Conservation (phyloP, 2,329 filamentous ascomycete species). For the Harringtonia lauricola region DNA sequence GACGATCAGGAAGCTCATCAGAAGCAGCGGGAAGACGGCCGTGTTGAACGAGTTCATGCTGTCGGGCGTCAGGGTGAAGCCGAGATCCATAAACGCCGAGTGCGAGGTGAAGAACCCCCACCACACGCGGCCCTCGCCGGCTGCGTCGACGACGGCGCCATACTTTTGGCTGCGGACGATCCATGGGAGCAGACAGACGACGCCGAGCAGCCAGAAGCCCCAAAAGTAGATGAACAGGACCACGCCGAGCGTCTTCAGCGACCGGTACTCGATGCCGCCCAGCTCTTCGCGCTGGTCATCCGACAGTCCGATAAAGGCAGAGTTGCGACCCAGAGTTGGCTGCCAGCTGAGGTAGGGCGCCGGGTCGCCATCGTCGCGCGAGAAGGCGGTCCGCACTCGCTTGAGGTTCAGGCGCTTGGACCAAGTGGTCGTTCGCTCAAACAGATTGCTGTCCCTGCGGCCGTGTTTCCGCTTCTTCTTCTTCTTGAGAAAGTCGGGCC, state of each 20-base stretch:
- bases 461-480: conserved; percentile 26
- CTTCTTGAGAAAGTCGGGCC: conserved; percentile 18
- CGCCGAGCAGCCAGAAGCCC: conserved; percentile 67
- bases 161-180: conserved; percentile 56
- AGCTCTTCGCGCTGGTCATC: conserved; percentile 90
- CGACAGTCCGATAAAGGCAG: conserved; percentile 76
- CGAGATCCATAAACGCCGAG: conserved; percentile 90
- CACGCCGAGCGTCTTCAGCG: conserved; percentile 72
- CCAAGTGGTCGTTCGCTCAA: conserved; percentile 15
- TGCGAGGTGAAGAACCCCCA: conserved; percentile 87
- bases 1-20: conserved; percentile 79
- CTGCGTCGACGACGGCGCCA: conserved; percentile 48
- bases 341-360: conserved; percentile 93
- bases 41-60: conserved; percentile 85
- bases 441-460: conserved; percentile 24
- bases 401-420: conserved; percentile 37
- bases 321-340: conserved; percentile 86
- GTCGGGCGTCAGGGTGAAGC: conserved; percentile 82
- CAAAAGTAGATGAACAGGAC: conserved; percentile 74
- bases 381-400: conserved; percentile 45
- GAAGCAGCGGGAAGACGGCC: conserved; percentile 62
- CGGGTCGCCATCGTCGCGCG: conserved; percentile 38
- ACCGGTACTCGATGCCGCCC: conserved; percentile 91
- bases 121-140: conserved; percentile 61
- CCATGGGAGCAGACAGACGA: conserved; percentile 69